Evolutionary conservation across 2,329 filamentous ascomycete species (phyloP).

Genomic region (Iodosphaeria phyllophila): DNA sequence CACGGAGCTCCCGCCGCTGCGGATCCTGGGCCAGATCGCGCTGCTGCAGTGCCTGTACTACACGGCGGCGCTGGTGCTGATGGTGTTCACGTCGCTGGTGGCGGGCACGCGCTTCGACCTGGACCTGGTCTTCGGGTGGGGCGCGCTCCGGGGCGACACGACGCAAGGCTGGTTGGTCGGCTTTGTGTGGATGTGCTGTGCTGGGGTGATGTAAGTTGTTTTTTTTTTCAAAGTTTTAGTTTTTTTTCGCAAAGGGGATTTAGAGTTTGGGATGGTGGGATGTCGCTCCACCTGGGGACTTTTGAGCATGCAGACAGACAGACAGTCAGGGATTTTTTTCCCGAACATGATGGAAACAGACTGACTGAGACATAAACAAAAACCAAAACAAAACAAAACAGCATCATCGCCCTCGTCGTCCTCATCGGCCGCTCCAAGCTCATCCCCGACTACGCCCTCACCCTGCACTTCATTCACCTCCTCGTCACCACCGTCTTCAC

Average conservation of each 20-base stretch:
- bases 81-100: slow-evolving; percentile 39
- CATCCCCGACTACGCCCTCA: slow-evolving; percentile 84
- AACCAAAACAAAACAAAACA: no score
- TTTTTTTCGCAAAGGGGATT: slow-evolving; percentile 2
- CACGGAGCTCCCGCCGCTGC: slow-evolving; percentile 39
- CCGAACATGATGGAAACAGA: no score
- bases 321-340: no score
- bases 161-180: slow-evolving; percentile 41
- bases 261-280: no score
- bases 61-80: slow-evolving; percentile 26
- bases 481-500: slow-evolving; percentile 63
- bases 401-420: slow-evolving; percentile 65
- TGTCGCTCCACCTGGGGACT: no score
- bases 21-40: slow-evolving; percentile 39
- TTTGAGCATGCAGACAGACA: no score
- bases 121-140: slow-evolving; percentile 38
- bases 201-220: slow-evolving; percentile 33
- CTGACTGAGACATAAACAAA: no score
- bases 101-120: slow-evolving; percentile 33
- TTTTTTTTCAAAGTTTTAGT: slow-evolving; percentile 1
- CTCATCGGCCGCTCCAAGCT: slow-evolving; percentile 82
- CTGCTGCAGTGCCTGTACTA: slow-evolving; percentile 38
- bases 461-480: slow-evolving; percentile 70
- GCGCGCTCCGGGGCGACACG: slow-evolving; percentile 38
- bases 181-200: slow-evolving; percentile 34